Evolutionary conservation across 257 asterid species (phyloP).

Genomic region (Verbena officinalis): DNA sequence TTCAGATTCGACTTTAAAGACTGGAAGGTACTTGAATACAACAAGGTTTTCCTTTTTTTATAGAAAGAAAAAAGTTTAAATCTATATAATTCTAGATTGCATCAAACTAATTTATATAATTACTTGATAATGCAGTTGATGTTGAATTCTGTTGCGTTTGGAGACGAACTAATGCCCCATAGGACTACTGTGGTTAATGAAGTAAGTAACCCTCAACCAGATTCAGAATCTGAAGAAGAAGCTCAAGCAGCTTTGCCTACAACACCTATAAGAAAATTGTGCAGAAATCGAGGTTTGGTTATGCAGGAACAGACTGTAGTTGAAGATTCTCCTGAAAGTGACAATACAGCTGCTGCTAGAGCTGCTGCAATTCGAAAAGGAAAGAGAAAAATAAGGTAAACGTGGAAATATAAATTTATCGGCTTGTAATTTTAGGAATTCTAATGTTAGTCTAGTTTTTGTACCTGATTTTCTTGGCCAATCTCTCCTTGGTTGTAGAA

Average conservation of each 20-base stretch:
- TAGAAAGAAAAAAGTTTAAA: too few species aligned
- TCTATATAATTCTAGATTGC: too few species aligned
- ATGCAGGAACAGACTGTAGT: constrained; percentile 79
- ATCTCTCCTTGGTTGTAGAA: constrained; percentile 32
- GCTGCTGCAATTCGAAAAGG: constrained; percentile 66
- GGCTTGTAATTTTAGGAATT: constrained; percentile 2
- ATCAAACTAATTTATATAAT: too few species aligned
- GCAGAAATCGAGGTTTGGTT: constrained; percentile 88
- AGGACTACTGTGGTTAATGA: constrained; percentile 36
- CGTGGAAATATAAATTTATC: not conserved
- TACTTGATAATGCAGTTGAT: constrained; percentile 70
- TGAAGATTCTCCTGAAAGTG: constrained; percentile 83
- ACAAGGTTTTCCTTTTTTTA: not conserved
- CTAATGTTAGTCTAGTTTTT: constrained; percentile 2
- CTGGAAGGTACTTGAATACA: constrained; percentile 73
- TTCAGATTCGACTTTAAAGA: constrained; percentile 81
- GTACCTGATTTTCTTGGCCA: constrained; percentile 19
- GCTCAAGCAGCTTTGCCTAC: constrained; percentile 47
- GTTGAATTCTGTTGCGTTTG: constrained; percentile 65
- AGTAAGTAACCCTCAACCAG: constrained; percentile 30
- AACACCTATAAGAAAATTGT: constrained; percentile 86
- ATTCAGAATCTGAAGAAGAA: constrained; percentile 41
- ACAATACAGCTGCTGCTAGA: constrained; percentile 38
- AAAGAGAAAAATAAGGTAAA: constrained; percentile 60
- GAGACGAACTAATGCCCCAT: constrained; percentile 93